A percentile compares a stretch with the other conserved stretches of the same genome.
Conservation (phyloP, 1,284 basidiomycete genomes). For the Chalciporus piperatoides region DNA sequence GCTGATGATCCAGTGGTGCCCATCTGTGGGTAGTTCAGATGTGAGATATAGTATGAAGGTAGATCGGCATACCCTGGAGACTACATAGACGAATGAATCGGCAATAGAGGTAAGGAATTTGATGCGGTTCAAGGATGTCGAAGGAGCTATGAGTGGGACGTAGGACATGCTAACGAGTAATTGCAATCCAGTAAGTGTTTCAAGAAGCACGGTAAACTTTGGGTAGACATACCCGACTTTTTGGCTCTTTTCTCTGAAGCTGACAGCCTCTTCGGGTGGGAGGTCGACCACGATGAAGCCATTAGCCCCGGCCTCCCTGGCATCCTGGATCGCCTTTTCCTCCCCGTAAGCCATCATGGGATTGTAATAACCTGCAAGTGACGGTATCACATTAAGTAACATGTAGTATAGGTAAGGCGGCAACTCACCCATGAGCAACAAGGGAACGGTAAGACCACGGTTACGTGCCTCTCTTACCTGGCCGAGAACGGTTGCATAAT, state of each 20-base stretch:
- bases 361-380: conserved; percentile 85
- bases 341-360: conserved; percentile 95
- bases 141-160: conserved; percentile 94
- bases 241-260: conserved; percentile 86
- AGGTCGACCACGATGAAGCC: conserved; percentile 98
- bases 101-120: conserved; percentile 91
- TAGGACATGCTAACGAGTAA: conserved; percentile 77
- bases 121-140: conserved; percentile 84
- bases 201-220: not conserved
- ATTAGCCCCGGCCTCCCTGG: conserved; percentile 86
- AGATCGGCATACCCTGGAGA: conserved; percentile 36
- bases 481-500: conserved; percentile 73
- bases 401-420: not conserved
- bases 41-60: not conserved
- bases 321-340: conserved; percentile 88
- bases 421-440: conserved; percentile 85
- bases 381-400: not conserved
- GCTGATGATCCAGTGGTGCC: conserved; percentile 94
- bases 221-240: conserved; percentile 60
- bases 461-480: conserved; percentile 78
- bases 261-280: conserved; percentile 93
- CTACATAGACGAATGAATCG: conserved; percentile 97
- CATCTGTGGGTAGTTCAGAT: conserved; percentile 60
- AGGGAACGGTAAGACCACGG: conserved; percentile 80
- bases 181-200: conserved; percentile 1